Percentiles rank a stretch among this genome's conserved stretches.
phyloP scores from a whole-genome alignment of 2,329 filamentous ascomycete species.

The Fusarium sp. region DNA sequence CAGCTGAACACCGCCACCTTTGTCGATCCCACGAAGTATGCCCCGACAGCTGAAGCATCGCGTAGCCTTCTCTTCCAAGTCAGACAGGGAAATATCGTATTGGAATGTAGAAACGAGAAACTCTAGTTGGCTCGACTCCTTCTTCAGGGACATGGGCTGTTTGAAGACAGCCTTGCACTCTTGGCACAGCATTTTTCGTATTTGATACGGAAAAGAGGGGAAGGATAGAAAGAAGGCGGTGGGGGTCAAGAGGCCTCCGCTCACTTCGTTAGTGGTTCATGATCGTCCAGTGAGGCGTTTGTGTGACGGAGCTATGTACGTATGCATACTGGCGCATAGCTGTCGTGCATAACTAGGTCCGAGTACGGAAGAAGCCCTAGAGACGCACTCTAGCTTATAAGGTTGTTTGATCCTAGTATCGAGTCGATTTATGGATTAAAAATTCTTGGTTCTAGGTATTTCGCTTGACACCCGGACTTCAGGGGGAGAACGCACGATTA shows the following conservation, averaged over 20 bases:
- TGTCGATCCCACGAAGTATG: background rate
- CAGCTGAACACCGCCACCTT: background rate
- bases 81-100: background rate
- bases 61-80: background rate
- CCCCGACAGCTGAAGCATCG: background rate
- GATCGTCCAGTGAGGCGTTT: background rate
- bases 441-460: background rate
- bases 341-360: background rate
- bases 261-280: background rate
- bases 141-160: background rate
- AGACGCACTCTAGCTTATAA: background rate
- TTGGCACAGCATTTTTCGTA: slow-evolving; percentile 9
- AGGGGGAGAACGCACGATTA: background rate
- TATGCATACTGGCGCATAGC: background rate
- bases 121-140: background rate
- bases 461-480: background rate
- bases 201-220: background rate
- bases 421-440: background rate
- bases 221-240: background rate
- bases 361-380: background rate
- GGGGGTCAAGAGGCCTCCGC: background rate
- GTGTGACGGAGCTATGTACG: background rate
- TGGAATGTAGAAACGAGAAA: background rate
- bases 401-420: background rate
- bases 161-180: slow-evolving; percentile 10